Evolutionary conservation across 2,329 filamentous ascomycete species (phyloP).

Genomic region (Pseudogymnoascus sp.): DNA sequence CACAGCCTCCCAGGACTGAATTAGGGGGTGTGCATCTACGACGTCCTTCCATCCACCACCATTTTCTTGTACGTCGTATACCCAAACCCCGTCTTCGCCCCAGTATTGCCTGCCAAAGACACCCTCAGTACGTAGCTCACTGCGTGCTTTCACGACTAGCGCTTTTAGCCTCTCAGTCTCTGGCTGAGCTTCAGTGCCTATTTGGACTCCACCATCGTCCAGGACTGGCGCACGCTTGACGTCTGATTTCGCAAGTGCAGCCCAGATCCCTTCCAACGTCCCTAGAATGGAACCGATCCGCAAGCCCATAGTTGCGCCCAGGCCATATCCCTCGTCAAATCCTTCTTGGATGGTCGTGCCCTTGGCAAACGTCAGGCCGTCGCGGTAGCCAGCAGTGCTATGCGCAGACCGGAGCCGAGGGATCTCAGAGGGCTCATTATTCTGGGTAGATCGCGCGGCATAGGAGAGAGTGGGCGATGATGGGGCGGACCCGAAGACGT

Average conservation of each 20-base stretch:
- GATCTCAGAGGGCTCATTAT: constrained; percentile 7
- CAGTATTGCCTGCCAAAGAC: constrained; percentile 62
- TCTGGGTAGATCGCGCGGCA: not conserved
- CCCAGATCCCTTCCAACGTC: constrained; percentile 61
- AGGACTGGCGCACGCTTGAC: constrained; percentile 3
- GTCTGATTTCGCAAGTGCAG: constrained; percentile 33
- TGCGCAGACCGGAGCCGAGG: constrained; percentile 16
- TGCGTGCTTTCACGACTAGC: constrained; percentile 42
- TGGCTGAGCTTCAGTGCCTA: constrained; percentile 4
- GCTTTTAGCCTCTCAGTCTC: constrained; percentile 21
- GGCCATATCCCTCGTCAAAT: constrained; percentile 82
- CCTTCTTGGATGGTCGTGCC: constrained; percentile 69
- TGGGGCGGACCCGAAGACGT: constrained; percentile 27
- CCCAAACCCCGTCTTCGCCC: constrained; percentile 63
- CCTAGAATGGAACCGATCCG: constrained; percentile 69
- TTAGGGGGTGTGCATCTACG: constrained; percentile 57
- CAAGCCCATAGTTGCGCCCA: constrained; percentile 74
- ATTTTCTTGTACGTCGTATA: constrained; percentile 44
- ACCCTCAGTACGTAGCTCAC: constrained; percentile 50
- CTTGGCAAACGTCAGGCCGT: constrained; percentile 74
- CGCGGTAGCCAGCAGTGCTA: constrained; percentile 75
- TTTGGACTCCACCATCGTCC: not conserved
- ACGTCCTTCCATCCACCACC: constrained; percentile 41
- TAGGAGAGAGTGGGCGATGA: constrained; percentile 18
- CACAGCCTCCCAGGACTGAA: constrained; percentile 50